Base-by-base conservation (phyloP, 495 filamentous ascomycete genomes). In the Penicillium cosmopolitanum region DNA sequence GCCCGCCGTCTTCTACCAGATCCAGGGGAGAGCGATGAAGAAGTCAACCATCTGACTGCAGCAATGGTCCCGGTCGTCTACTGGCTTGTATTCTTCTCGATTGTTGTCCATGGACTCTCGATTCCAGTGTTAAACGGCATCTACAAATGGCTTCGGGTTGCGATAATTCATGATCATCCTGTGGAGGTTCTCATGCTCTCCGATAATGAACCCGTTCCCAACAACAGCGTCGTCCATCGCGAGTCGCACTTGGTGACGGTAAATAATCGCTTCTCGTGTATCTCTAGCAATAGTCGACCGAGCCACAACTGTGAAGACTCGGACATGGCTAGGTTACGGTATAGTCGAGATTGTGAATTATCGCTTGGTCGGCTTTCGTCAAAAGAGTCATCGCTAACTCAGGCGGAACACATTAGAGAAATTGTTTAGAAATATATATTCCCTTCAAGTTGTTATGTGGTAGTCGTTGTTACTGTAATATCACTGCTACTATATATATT, bases 11-110 rank as follows among this genome's bases (percentile, higher is more conserved):
- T 87, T 21, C 83, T 85, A 55, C 82, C 82, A 4, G 70, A 77
- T 35, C 76, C 75, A 6, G 76, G 79, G 9, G 51, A 76, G 25
- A 82, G 79, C 40, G 83, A 84, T 62, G 59, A 53, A 1, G 81
- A 84, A 62, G 81, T 84, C 47, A 82, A 80, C n/a, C 67, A 71
- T 51, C 56, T 86, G 34, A 75, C 81, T 5, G 70, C 75, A 33
- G 76, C 74, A 34, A 82, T 86, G 68, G 64, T 71, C 60, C 25
- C 36, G 71, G 80, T 84, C 7, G 84, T 85, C 5, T 86, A 85
- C 64, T 86, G 79, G 69, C 77, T 87, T 5, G 83, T 85, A 12
- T 69, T 85, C 21, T 82, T 85, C 71, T 85, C 82, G 1, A 83
- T 86, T 46, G 55, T 85, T 19, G 73, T 85, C 1, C 83, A 87